phyloP scores from a whole-genome alignment of 148 eudicot species.

The Rhododendron molle region DNA sequence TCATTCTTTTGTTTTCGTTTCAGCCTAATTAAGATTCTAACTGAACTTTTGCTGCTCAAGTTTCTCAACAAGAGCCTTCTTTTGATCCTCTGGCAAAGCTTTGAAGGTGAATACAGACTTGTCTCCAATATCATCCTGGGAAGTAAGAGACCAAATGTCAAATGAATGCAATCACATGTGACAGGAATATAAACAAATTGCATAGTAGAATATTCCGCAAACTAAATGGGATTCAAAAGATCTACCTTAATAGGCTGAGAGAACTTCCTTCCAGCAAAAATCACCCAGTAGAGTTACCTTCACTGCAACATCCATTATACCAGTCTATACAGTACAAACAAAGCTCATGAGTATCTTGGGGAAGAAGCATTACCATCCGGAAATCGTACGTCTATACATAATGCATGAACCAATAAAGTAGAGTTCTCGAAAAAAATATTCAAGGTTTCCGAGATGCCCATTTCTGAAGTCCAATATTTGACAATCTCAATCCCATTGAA shows the following conservation, averaged over 20 bases:
- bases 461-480: neutral
- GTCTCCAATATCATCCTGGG: conserved; percentile 95
- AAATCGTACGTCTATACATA: neutral
- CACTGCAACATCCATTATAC: conserved; percentile 67
- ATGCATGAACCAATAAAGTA: neutral
- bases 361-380: neutral
- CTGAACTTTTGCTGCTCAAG: conserved; percentile 39
- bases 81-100: conserved; percentile 70
- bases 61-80: conserved; percentile 55
- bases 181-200: neutral
- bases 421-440: neutral
- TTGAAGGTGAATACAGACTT: conserved; percentile 91
- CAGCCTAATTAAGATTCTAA: conserved; percentile 10
- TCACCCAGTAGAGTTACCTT: conserved; percentile 56
- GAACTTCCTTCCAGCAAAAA: conserved; percentile 89
- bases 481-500: neutral
- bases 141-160: neutral
- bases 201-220: neutral
- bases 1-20: neutral
- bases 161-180: neutral
- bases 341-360: conserved; percentile 5
- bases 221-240: conserved; percentile 1
- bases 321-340: conserved; percentile 42
- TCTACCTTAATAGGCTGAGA: conserved; percentile 85
- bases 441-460: neutral